Conservation (phyloP, 495 filamentous ascomycete genomes). For the Xylaria scruposa region DNA sequence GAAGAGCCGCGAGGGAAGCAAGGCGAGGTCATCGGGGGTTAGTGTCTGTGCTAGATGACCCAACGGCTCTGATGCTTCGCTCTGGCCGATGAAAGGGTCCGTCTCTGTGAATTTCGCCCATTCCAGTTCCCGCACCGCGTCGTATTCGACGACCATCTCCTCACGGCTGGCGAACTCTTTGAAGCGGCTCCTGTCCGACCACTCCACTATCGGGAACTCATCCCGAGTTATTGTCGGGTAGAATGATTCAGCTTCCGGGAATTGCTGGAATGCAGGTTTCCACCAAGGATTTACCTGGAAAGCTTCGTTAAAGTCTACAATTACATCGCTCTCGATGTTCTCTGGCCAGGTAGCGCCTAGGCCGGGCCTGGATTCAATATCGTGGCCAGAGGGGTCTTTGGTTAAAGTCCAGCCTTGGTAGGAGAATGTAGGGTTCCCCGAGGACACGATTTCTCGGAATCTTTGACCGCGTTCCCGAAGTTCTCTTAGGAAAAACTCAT, state of each 20-base stretch:
- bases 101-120: constrained; percentile 20
- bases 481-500: constrained; percentile 44
- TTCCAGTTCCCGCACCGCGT: constrained; percentile 25
- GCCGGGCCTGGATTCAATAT: constrained; percentile 31
- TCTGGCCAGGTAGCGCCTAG: constrained; percentile 39
- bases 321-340: constrained; percentile 56
- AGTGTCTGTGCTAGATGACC: constrained; percentile 35
- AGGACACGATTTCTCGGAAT: constrained; percentile 56
- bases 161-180: constrained; percentile 35
- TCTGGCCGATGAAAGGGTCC: constrained; percentile 17
- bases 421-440: constrained; percentile 47
- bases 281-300: constrained; percentile 46
- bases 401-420: constrained; percentile 54
- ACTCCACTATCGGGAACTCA: constrained; percentile 39
- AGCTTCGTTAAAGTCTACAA: constrained; percentile 57
- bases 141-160: constrained; percentile 38
- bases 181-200: constrained; percentile 38
- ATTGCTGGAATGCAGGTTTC: constrained; percentile 36
- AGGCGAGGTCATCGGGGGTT: constrained; percentile 42
- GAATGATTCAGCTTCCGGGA: constrained; percentile 35
- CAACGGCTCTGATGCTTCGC: neutral
- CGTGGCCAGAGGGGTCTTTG: constrained; percentile 34
- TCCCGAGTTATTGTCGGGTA: constrained; percentile 33
- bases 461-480: constrained; percentile 52
- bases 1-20: constrained; percentile 49